Conservation (phyloP, 345 rosid genomes). For the Corchorus olitorius region DNA sequence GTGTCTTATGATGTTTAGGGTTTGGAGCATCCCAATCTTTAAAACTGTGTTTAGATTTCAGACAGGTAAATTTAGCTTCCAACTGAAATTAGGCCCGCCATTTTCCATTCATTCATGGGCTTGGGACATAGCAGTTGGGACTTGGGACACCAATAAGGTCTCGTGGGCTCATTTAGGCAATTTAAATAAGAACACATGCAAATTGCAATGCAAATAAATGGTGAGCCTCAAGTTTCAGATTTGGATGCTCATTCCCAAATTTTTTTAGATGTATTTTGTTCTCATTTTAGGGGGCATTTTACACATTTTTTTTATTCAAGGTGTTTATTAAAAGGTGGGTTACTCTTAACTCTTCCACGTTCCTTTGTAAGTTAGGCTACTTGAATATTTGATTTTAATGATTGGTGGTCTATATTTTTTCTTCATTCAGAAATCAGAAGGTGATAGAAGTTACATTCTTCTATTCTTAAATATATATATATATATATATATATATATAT, state of each 20-base stretch:
- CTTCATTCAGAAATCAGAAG: no score
- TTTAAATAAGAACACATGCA: background rate
- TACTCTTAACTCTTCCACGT: no score
- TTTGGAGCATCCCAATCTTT: conserved; percentile 13
- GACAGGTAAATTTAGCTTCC: background rate
- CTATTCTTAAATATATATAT: no score
- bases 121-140: conserved; percentile 12
- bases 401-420: no score
- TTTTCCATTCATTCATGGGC: background rate
- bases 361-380: no score
- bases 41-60: background rate
- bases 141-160: background rate
- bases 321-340: background rate
- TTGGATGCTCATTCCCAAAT: background rate
- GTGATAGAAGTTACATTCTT: no score
- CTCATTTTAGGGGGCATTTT: background rate
- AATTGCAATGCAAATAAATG: background rate
- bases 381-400: no score
- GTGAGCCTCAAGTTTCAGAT: background rate
- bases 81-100: conserved; percentile 5
- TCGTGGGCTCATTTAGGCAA: background rate
- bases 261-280: background rate
- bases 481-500: no score
- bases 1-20: background rate
- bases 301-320: background rate